Evolutionary conservation across 1,139 yeast genomes (phyloP), one percentile per base, ranked within the genome.

Genomic region (Taiozyma onychis): DNA sequence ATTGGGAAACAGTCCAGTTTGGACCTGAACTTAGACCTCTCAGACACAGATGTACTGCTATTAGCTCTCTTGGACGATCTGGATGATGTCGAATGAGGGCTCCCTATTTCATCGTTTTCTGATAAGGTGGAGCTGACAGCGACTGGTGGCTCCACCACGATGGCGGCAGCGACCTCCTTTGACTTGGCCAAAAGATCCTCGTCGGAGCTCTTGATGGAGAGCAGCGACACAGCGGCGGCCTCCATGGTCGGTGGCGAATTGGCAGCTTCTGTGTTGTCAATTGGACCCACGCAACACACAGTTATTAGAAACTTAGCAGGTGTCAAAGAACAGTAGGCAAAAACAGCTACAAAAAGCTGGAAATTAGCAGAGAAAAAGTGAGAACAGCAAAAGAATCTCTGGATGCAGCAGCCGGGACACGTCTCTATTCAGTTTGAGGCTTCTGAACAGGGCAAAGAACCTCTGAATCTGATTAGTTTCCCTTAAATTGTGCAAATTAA

Each of bases 11-110:
- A 43, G 18, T 59, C 63, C 28, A 58, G 37, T 27, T 52, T 60
- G 3, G 62, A 51, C 47, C 64, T 53, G 43, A 61, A 53, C 49
- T 60, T 60, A 48, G 51, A 52, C 44, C 63, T 57, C 46, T 60
- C 60, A 24, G 56, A 56, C 7, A 49, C 53, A 5, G 60, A 54
- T 0, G 46, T 48, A 9, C 53, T 49, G 28, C 59, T 55, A 32
- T 58, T 55, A 11, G 63, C 60, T 30, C 64, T 46, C 45, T 60
- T 60, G 6, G 58, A 53, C 4, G 47, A 41, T 39, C 49, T 48
- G 3, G 48, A 7, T 13, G 47, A 10, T 9, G 42, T 8, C 7
- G 42, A 39, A 14, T 14, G 28, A 13, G 42, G 42, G 14, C 39
- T 37, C 24, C 24, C 39, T 37, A 9, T 22, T 37, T 37, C 39